A percentile compares a stretch with the other conserved stretches of the same genome.
phyloP scores from a whole-genome alignment of 768 basidiomycete species.

The Kwoniella dejecticola region DNA sequence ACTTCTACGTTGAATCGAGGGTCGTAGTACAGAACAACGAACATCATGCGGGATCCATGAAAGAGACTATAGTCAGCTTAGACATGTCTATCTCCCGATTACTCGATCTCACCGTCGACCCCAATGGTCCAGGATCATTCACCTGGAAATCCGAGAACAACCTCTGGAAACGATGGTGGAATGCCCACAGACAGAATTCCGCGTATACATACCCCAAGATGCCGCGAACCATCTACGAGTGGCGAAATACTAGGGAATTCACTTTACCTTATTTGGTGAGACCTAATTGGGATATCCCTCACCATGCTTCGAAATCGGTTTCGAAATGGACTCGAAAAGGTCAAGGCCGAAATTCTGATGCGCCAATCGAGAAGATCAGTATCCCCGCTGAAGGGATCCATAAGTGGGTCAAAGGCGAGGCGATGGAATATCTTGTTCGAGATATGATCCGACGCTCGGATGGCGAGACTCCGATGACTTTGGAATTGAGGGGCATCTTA shows the following conservation, averaged over 20 bases:
- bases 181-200: background rate
- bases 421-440: background rate
- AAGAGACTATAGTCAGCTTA: background rate
- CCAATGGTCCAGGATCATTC: too few relatives aligned
- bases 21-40: background rate
- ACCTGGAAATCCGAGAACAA: background rate
- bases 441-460: background rate
- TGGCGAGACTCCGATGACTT: background rate
- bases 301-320: background rate
- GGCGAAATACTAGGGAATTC: background rate
- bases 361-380: background rate
- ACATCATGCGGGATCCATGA: background rate
- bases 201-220: background rate
- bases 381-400: constrained; percentile 3
- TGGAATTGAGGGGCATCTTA: background rate
- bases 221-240: background rate
- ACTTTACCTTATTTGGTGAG: constrained; percentile 1
- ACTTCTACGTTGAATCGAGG: background rate
- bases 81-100: background rate
- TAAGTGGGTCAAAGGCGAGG: background rate
- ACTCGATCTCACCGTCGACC: too few relatives aligned
- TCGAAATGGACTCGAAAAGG: background rate
- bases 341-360: background rate
- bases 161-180: background rate
- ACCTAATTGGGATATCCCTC: background rate